Conservation (phyloP, 1,139 yeast genomes). For the Petasospora fabianii region DNA sequence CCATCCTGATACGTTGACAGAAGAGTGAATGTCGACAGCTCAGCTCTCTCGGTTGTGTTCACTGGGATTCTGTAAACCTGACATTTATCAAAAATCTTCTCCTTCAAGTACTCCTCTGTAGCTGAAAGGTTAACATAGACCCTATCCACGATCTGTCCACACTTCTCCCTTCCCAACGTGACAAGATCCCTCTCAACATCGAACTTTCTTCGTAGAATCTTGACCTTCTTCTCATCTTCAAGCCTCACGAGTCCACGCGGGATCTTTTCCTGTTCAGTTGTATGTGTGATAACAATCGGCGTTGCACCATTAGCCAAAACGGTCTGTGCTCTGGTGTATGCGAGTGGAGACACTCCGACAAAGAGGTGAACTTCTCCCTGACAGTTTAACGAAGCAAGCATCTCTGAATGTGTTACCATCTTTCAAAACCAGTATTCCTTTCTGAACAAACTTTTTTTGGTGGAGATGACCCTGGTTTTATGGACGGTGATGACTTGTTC, state of each 20-base stretch:
- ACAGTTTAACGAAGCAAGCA: constrained; percentile 31
- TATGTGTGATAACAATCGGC: constrained; percentile 45
- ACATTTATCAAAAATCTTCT: constrained; percentile 48
- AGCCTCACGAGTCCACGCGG: constrained; percentile 30
- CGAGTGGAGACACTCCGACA: constrained; percentile 54
- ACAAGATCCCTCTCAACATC: constrained; percentile 41
- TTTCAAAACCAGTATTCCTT: no score
- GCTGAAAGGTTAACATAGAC: constrained; percentile 59
- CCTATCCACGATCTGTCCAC: constrained; percentile 63
- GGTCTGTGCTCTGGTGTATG: constrained; percentile 47
- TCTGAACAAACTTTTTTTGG: no score
- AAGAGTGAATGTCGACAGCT: constrained; percentile 70
- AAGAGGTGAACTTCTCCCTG: constrained; percentile 56
- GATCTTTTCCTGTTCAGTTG: constrained; percentile 17
- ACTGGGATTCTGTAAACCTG: constrained; percentile 67
- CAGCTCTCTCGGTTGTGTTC: constrained; percentile 72
- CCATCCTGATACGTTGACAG: constrained; percentile 71
- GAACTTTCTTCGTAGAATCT: constrained; percentile 36
- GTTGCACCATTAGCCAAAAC: constrained; percentile 55
- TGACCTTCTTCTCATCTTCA: constrained; percentile 29
- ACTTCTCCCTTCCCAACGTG: constrained; percentile 59
- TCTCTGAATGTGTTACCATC: constrained; percentile 1
- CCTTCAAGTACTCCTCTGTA: constrained; percentile 31
- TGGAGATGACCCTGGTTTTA: no score
- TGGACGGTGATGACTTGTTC: no score